Evolutionary conservation across 306 rosid genomes (phyloP).

Genomic region (Gynostemma pentaphyllum): DNA sequence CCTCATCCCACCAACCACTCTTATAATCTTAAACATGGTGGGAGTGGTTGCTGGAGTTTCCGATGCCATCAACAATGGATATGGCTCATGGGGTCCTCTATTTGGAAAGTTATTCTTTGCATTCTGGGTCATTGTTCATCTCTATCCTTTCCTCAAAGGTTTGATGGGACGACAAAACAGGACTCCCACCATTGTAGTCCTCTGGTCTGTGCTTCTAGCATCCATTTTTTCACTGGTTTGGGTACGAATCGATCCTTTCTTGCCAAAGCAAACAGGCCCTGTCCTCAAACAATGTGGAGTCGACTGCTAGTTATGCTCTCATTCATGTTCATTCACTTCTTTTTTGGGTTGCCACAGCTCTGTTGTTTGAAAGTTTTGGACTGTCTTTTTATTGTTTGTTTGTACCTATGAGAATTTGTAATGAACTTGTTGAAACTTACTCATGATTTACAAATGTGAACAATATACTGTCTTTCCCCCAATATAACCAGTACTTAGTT

Average conservation of each 20-base stretch:
- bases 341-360: background rate
- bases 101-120: constrained; percentile 87
- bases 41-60: constrained; percentile 96
- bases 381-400: background rate
- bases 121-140: constrained; percentile 85
- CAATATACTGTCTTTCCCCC: too few species aligned
- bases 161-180: constrained; percentile 88
- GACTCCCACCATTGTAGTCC: constrained; percentile 78
- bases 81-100: constrained; percentile 77
- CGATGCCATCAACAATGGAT: constrained; percentile 83
- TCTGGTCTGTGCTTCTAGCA: constrained; percentile 74
- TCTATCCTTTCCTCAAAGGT: constrained; percentile 95
- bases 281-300: constrained; percentile 82
- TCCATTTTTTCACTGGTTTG: constrained; percentile 81
- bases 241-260: constrained; percentile 82
- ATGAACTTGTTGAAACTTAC: background rate
- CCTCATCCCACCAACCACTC: constrained; percentile 85
- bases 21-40: constrained; percentile 74
- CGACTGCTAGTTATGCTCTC: constrained; percentile 47
- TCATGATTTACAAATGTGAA: too few species aligned
- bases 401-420: background rate
- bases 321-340: constrained; percentile 3
- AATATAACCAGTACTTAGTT: too few species aligned
- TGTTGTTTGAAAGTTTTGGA: constrained; percentile 1
- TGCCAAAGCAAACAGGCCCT: constrained; percentile 82